Evolutionary conservation across 2,329 filamentous ascomycete species (phyloP).

Genomic region (Cadophora malorum): DNA sequence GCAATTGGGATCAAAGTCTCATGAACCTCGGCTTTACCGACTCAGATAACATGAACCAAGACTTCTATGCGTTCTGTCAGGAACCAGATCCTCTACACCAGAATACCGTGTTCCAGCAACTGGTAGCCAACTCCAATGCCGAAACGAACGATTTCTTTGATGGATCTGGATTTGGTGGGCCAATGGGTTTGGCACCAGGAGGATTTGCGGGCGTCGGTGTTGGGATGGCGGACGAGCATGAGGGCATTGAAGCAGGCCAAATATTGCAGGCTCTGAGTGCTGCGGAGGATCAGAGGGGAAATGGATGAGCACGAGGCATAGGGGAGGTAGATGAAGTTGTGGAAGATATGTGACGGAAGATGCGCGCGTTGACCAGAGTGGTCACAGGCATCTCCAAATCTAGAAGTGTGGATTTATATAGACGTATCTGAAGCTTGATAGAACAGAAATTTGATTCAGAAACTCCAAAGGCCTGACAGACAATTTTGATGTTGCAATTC

Average conservation of each 20-base stretch:
- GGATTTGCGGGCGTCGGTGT: slow-evolving; percentile 17
- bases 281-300: slow-evolving; percentile 36
- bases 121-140: slow-evolving; percentile 41
- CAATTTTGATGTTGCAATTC: too few relatives aligned
- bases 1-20: slow-evolving; percentile 45
- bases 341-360: too few relatives aligned
- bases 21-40: slow-evolving; percentile 47
- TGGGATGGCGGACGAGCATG: slow-evolving; percentile 36
- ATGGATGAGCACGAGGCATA: slow-evolving; percentile 11
- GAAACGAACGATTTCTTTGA: slow-evolving; percentile 38
- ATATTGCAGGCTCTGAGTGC: slow-evolving; percentile 44
- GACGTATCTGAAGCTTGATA: not conserved
- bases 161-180: slow-evolving; percentile 30
- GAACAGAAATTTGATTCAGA: too few relatives aligned
- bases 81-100: slow-evolving; percentile 43
- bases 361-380: not conserved
- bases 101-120: slow-evolving; percentile 44
- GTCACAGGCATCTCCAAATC: not conserved
- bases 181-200: slow-evolving; percentile 17
- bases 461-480: too few relatives aligned
- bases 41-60: slow-evolving; percentile 44
- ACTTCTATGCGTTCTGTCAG: slow-evolving; percentile 45
- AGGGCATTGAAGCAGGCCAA: slow-evolving; percentile 44
- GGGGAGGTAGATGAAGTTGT: not conserved
- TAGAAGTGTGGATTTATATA: not conserved